phyloP scores from a whole-genome alignment of 371 early-diverging fungal genomes.

The Mortierella sp. region DNA sequence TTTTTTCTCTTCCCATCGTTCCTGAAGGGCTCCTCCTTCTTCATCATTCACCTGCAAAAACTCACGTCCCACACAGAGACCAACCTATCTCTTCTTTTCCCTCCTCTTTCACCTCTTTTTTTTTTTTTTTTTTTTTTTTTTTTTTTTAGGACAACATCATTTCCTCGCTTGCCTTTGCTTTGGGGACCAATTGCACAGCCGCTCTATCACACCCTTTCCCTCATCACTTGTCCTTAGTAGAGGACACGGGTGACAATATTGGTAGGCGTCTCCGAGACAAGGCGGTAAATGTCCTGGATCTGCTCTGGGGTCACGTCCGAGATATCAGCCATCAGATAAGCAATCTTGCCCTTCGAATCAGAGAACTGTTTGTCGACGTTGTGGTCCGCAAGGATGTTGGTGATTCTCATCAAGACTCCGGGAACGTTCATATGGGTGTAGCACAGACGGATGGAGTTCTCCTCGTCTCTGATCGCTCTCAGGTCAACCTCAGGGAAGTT shows the following conservation, averaged over 20 bases:
- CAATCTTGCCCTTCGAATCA: conserved; percentile 91
- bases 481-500: conserved; percentile 97
- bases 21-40: not conserved
- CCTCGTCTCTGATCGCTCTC: conserved; percentile 78
- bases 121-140: not conserved
- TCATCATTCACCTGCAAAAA: not conserved
- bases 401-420: conserved; percentile 94
- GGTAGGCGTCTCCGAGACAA: conserved; percentile 73
- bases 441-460: conserved; percentile 83
- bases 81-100: too few species aligned
- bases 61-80: not conserved
- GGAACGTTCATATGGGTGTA: conserved; percentile 97
- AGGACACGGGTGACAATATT: conserved; percentile 85
- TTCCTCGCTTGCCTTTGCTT: conserved; percentile 1
- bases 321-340: conserved; percentile 96
- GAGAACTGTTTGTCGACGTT: conserved; percentile 98
- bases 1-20: too few species aligned
- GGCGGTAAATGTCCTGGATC: conserved; percentile 74
- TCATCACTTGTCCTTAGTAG: conserved; percentile 60
- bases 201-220: not conserved
- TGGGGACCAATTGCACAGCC: too few species aligned
- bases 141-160: conserved; percentile 1
- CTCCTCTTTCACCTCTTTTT: not conserved
- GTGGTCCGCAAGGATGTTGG: conserved; percentile 90
- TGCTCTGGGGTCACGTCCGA: conserved; percentile 75